Base-by-base conservation (phyloP, 2,329 filamentous ascomycete species). In the Dothideomycetes sp. region DNA sequence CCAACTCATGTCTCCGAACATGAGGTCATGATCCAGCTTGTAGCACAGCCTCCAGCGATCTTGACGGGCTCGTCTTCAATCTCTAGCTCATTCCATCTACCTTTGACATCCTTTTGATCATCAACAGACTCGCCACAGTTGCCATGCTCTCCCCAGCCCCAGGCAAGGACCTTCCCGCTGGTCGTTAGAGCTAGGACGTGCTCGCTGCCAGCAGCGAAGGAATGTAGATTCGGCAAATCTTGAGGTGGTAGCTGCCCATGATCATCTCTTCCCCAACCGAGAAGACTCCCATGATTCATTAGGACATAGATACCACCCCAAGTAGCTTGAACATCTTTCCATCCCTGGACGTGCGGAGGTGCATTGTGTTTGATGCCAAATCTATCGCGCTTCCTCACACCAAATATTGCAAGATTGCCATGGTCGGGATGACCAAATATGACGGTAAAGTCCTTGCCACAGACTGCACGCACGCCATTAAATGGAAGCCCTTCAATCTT, bases 61-160 rank as follows among this genome's bases (percentile, higher is more conserved):
- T 63, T 64, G 47, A 69, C 62, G 41, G 86, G 75, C 15, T 63
- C 62, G 41, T 64, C 67, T 8, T 60, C 64, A 4, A 68, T 56
- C 16, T 72, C 70, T 53, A 93, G 73, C 43, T 75, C 63, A 54
- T 81, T 87, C 68, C 73, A 84, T 44, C 68, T 69, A 8, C 73
- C 80, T 47, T 79, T 81, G 34, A 87, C 77, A 59, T 84, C 75
- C 36, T 76, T 77, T 45, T 72, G 65, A 14, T 70, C 64, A 45
- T 77, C 75, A 10, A 64, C 66, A 31, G 72, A 66, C 27, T 77
- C 74, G 3, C 91, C 91, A 58, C 91, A 98, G 57, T 98, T 98
- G 2, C 91, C 91, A 62, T 98, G 91, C 61, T 96, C 89, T 2
- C 87, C 88, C 91, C 91, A 98, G 15, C 91, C 91, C 86, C 89